Evolutionary conservation across 306 rosid genomes (phyloP), one percentile per base, ranked within the genome.

Genomic region (Crotalaria pallida): DNA sequence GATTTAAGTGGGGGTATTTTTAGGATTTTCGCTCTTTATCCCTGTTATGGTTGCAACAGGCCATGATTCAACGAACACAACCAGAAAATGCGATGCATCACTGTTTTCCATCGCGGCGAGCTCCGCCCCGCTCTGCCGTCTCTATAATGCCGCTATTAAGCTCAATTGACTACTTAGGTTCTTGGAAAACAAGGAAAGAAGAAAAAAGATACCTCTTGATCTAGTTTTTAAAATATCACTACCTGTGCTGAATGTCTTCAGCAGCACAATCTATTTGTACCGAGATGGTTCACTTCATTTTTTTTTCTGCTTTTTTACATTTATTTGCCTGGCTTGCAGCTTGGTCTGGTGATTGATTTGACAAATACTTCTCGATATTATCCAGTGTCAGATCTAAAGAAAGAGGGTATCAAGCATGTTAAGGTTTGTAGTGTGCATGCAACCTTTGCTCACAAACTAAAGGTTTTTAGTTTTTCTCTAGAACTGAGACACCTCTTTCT

Each of bases 281-380:
- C 43, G n/a, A 40, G 44, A 44, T 66, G 13, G 6, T 51, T 55
- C 58, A 40, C 40, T 71, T 64, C 33, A 10, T 3, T 15, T 62
- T 21, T 62, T 21, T 57, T 43, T 45, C 65, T 45, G 51, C 53
- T 33, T 62, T 55, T 72, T 82, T 47, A 38, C 59, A 27, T 36
- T 60, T 77, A 34, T 79, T 78, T 70, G 56, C 48, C 69, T 55
- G 72, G 41, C 78, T 80, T 88, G 79, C 96, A 95, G 99, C 96
- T 95, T 69, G 99, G 99, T 83, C 73, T 95, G 76, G 96, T 95
- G 85, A 95, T 95, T 77, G 99, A 95, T 80, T 85, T 95, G 92
- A 84, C 99, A 10, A 91, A 95, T 74, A 91, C 99, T 40, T 66
- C 89, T 9, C 96, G 99, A 51, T 89, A 95, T 78, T 95, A 95